Conservation (phyloP, 192 early-diverging fungal genomes). For the Coemansia sp. region DNA sequence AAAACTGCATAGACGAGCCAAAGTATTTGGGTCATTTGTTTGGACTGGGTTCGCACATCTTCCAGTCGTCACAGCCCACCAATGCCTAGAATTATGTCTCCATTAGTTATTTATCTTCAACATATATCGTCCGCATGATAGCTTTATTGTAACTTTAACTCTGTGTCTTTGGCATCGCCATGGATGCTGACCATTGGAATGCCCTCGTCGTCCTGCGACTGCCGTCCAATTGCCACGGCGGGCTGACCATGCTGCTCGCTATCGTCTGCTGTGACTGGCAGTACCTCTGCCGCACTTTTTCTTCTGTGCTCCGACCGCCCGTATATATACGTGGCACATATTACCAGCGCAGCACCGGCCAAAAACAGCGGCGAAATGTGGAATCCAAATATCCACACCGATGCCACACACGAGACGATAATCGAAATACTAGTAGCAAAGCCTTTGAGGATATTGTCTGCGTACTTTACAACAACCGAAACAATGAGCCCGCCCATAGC, state of each 20-base stretch:
- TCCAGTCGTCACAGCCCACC: slow-evolving; percentile 10
- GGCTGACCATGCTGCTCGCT: background rate
- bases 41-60: slow-evolving; percentile 43
- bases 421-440: slow-evolving; percentile 97
- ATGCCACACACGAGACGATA: slow-evolving; percentile 81
- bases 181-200: background rate
- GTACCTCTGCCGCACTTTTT: slow-evolving; percentile 1
- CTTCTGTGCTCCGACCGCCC: slow-evolving; percentile 26
- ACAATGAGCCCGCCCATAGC: slow-evolving; percentile 93
- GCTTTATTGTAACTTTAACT: background rate
- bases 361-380: slow-evolving; percentile 68
- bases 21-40: slow-evolving; percentile 72
- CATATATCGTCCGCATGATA: background rate
- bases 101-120: background rate
- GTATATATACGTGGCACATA: slow-evolving; percentile 77
- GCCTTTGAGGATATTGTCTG: slow-evolving; percentile 98
- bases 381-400: slow-evolving; percentile 83
- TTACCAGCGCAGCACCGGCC: slow-evolving; percentile 67
- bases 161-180: background rate
- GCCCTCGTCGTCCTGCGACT: background rate
- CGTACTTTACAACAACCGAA: slow-evolving; percentile 95
- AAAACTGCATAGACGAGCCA: slow-evolving; percentile 89
- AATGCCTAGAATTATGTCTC: background rate
- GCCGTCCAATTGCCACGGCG: background rate
- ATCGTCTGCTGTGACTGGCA: background rate